These are phyloP conservation scores for Leccinum obscurum DNA, from an alignment of 768 basidiomycete genomes.

Conservation along the genomic window DNA sequence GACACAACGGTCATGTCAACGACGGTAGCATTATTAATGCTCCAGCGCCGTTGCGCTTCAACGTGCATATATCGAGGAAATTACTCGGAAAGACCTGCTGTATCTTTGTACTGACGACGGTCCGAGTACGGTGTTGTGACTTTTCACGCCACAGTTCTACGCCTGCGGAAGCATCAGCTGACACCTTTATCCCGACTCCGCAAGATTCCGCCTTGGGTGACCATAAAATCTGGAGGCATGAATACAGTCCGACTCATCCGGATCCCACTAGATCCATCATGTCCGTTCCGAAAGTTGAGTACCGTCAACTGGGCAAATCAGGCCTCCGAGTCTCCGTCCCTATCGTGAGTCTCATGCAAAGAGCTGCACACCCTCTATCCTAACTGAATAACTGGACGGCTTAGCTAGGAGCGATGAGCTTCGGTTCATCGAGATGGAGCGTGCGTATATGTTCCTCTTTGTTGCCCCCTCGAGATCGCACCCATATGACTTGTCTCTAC, in stretches of 20 bases:
- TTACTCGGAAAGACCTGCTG: background rate
- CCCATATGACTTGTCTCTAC: background rate
- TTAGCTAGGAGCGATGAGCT: conserved; percentile 29
- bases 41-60: background rate
- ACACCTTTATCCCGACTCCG: background rate
- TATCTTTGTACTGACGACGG: too few species aligned
- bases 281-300: conserved; percentile 20
- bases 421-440: conserved; percentile 31
- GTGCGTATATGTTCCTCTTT: conserved; percentile 15
- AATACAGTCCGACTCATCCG: background rate
- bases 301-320: conserved; percentile 27
- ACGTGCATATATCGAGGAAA: background rate
- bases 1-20: background rate
- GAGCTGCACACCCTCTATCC: background rate
- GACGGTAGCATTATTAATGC: background rate
- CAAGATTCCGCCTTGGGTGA: background rate
- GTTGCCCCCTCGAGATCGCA: background rate
- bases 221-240: background rate
- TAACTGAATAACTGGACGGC: background rate
- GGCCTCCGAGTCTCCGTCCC: conserved; percentile 36
- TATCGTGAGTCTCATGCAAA: conserved; percentile 23
- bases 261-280: conserved; percentile 1
- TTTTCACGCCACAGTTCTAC: too few species aligned
- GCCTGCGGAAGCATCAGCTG: background rate
- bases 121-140: too few species aligned